A percentile compares a stretch with the other conserved stretches of the same genome.
Conservation (phyloP, 75 land plant species). For the Gnetum montanum region DNA sequence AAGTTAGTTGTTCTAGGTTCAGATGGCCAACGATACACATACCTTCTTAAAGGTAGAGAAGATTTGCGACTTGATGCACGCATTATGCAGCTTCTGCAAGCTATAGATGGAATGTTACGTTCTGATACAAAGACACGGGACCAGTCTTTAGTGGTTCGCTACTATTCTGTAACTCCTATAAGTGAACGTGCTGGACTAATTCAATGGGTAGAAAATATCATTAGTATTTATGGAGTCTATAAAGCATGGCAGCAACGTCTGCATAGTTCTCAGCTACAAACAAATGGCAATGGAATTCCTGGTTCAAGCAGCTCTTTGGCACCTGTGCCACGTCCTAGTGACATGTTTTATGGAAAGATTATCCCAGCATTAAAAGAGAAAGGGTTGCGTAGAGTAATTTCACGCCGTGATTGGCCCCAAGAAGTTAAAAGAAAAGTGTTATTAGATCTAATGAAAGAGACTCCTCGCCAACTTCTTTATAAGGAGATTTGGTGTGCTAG, state of each 20-base stretch:
- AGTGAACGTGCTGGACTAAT: slow-evolving; percentile 97
- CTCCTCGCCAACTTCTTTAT: slow-evolving; percentile 83
- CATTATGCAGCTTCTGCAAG: slow-evolving; percentile 94
- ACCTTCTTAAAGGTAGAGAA: slow-evolving; percentile 95
- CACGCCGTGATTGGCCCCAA: slow-evolving; percentile 98
- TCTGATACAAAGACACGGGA: slow-evolving; percentile 33
- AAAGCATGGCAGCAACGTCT: slow-evolving; percentile 89
- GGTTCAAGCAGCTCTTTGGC: slow-evolving; percentile 27
- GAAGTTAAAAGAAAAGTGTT: slow-evolving; percentile 96
- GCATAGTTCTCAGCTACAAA: slow-evolving; percentile 48
- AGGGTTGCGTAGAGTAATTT: slow-evolving; percentile 92
- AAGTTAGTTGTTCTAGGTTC: slow-evolving; percentile 83
- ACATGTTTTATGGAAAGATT: slow-evolving; percentile 98
- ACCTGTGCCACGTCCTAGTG: slow-evolving; percentile 92
- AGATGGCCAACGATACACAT: slow-evolving; percentile 84
- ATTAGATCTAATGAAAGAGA: slow-evolving; percentile 91
- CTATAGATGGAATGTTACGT: slow-evolving; percentile 67
- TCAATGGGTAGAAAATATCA: slow-evolving; percentile 95
- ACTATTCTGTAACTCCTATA: slow-evolving; percentile 97
- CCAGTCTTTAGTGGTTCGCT: slow-evolving; percentile 49
- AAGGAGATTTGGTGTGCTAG: slow-evolving; percentile 98
- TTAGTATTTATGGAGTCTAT: slow-evolving; percentile 88
- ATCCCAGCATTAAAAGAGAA: slow-evolving; percentile 99
- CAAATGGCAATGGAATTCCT: slow-evolving; percentile 18
- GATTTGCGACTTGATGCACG: slow-evolving; percentile 99